Evolutionary conservation across 1,284 basidiomycete genomes (phyloP), one percentile per base, ranked within the genome.

Genomic region (Fomitopsis pinicola): DNA sequence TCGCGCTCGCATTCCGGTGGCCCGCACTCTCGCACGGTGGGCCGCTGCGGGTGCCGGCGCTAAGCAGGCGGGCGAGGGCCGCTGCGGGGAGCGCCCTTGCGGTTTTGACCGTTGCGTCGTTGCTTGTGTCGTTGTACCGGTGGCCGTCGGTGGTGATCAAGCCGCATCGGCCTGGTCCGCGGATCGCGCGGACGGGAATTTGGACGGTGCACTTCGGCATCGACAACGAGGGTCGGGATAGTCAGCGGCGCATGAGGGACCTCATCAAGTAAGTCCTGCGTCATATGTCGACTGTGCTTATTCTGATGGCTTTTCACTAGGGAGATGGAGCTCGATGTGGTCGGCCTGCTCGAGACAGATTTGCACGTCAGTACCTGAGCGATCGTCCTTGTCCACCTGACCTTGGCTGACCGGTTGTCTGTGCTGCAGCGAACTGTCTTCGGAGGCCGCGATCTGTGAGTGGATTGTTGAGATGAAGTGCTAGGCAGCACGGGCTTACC

Each of bases 191-290:
- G n/a, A 89, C 91, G 10, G 95, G 94, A 1, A 95, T 97, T 61
- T 97, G 94, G 93, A 96, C 95, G 0, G 81, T 96, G 33, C 94
- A 97, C 73, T 97, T 97, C 72, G 92, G 92, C 2, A 85, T 95
- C 56, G 90, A 94, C 69, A 89, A 93, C 64, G 82, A 81, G 48
- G 93, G 94, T 5, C 81, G 91, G 64, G 94, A 95, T 69, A 93
- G 91, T 71, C 92, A 95, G 72, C 78, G 87, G 48, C 82, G 89
- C 10, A 90, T 97, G 75, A 80, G 87, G 59, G 84, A 90, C 61
- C 74, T 97, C 42, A 81, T 96, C 38, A 78, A 73, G 87, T 85
- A 65, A 35, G 76, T 73, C 50, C 30, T 6, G 17, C 28, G 2
- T 19, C 8, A 7, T 61, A 14, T 19, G n/a, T 35, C 5, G 14